Evolutionary conservation across 2,329 filamentous ascomycete species (phyloP), one percentile per base, ranked within the genome.

Genomic region (Xylaria sp.): DNA sequence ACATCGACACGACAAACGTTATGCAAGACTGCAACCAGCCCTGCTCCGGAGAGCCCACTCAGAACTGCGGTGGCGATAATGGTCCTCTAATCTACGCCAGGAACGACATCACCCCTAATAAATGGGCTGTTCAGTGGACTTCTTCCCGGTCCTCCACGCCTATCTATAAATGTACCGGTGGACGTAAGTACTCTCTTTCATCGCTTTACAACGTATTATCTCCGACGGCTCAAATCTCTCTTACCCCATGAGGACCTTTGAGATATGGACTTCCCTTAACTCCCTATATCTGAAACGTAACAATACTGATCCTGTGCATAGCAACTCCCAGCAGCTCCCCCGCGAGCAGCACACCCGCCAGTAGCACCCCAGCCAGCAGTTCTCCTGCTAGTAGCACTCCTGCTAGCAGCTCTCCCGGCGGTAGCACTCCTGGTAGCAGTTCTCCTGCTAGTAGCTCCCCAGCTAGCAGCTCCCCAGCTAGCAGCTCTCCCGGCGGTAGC

Each of bases 1-100:
- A 18, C 28, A 39, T 48, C 15, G 63, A 8, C 0, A 39, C 66
- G 13, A 57, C 55, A 20, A 41, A 57, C n/a, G 37, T 41, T 2
- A 71, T 74, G 65, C 61, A 71, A 41, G 46, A 57, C 51, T 74
- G 72, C 62, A 72, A 72, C 25, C 65, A 63, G 13, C 69, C 71
- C 13, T 74, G 72, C 58, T 10, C 48, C 3, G 69, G 67, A 23
- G 63, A 65, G 18, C 34, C 23, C 1, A 6, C 1, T 1, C 58
- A 73, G 56, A 74, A 72, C 60, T 74, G 72, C 48, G 72, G 72
- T 61, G 59, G 54, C n/a, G 34, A 34, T 32, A 60, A 51, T 13
- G 70, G 70, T 20, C 69, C 72, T 5, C 46, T 74, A 0, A 58
- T 73, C 13, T 74, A 74, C 34, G 72, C 72, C 32, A 70, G 34